Conservation (phyloP, 2,329 filamentous ascomycete species). For the Dactylellina drechsleri region DNA sequence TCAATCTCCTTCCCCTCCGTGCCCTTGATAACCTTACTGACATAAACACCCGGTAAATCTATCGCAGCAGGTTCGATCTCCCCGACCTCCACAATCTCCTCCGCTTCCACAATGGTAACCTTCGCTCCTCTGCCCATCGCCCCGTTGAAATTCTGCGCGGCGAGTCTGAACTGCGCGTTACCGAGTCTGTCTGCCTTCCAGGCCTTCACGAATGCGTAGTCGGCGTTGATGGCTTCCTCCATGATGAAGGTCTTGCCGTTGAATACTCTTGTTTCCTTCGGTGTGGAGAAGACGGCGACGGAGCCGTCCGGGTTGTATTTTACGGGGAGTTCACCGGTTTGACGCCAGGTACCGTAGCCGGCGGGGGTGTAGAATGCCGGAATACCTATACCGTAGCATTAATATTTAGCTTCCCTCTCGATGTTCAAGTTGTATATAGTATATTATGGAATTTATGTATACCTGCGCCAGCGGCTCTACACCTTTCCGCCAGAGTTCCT, state of each 20-base stretch:
- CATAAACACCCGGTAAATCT: constrained; percentile 82
- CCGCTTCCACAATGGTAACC: constrained; percentile 83
- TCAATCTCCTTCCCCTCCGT: constrained; percentile 78
- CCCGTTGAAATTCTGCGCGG: constrained; percentile 78
- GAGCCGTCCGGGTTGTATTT: constrained; percentile 70
- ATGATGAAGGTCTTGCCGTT: constrained; percentile 78
- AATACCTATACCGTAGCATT: constrained; percentile 64
- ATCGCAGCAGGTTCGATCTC: constrained; percentile 78
- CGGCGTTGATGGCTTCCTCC: constrained; percentile 79
- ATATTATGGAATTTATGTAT: not conserved
- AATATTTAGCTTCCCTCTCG: not conserved
- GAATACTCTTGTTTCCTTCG: constrained; percentile 78
- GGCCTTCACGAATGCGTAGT: constrained; percentile 80
- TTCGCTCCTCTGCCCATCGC: constrained; percentile 84
- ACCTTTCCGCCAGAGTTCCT: constrained; percentile 77
- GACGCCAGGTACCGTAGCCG: constrained; percentile 74
- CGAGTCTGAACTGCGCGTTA: constrained; percentile 82
- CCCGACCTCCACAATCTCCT: constrained; percentile 81
- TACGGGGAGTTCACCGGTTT: constrained; percentile 75
- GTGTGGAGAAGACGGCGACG: constrained; percentile 72
- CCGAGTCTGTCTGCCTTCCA: constrained; percentile 80
- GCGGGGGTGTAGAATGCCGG: constrained; percentile 84
- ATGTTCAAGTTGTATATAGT: not conserved
- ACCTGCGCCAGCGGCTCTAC: constrained; percentile 75
- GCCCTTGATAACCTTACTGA: constrained; percentile 81